Evolutionary conservation across 768 basidiomycete genomes (phyloP), one percentile per base, ranked within the genome.

Genomic region (Scleroderma citrinum): DNA sequence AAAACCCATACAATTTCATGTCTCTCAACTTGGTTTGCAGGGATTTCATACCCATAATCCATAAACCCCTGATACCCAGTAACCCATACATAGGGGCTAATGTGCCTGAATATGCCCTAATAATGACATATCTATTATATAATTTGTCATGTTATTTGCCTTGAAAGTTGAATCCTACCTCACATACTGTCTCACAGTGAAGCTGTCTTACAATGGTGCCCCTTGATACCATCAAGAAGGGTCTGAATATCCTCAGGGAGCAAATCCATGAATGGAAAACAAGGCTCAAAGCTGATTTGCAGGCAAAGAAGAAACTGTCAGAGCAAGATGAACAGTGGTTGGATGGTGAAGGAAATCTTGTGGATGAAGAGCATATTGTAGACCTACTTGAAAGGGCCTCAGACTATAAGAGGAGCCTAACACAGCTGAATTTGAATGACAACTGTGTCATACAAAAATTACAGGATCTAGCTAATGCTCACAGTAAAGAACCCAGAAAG

Each of bases 291-390:
- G 8, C 34, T 16, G 43, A 49, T 19, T 46, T 56, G n/a, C 35
- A 44, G 47, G 29, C 37, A 20, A 51, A 49, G 29, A 34, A 56
- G 26, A 29, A 29, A 8, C 26, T 29, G 8, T 29, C 26, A 29
- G 26, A 29, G 26, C 26, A 51, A 13, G 58, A 63, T 29, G 46
- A 55, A 34, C 46, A 56, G 23, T 63, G 56, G 60, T 48, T 63
- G 20, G 60, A 63, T 51, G 46, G 51, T 51, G 51, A 44, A 19
- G 56, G 56, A 32, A 63, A 63, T 37, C 42, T 53, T 17, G 50
- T 63, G 29, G 58, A 61, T 53, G 56, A 56, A 47, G 52, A 61
- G 38, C 35, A 26, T 24, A 46, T 58, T 16, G 26, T 65, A 20
- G 52, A 58, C 12, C 26, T 29, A 29, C 26, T 29, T 8, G 26